Conservation (phyloP, 2,329 filamentous ascomycete species). For the Basipetospora chlamydospora region DNA sequence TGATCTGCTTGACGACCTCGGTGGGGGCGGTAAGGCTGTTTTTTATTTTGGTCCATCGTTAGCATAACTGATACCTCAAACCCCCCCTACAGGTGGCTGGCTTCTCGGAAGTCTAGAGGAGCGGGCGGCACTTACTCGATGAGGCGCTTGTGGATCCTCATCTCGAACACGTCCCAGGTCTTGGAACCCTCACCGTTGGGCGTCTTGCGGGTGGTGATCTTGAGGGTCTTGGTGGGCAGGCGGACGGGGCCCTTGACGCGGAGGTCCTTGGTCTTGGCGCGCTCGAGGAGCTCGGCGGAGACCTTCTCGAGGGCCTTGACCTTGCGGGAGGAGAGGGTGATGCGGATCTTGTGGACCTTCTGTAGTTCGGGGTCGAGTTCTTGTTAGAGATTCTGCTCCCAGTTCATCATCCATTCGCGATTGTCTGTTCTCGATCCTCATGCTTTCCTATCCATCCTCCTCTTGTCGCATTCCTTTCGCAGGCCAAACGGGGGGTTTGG, state of each 20-base stretch:
- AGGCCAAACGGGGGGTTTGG: not conserved
- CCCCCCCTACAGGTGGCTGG: not conserved
- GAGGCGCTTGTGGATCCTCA: conserved; percentile 98
- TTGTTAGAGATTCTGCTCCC: too few relatives aligned
- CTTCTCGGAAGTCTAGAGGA: not conserved
- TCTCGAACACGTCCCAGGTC: conserved; percentile 98
- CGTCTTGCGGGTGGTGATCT: conserved; percentile 97
- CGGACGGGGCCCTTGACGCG: conserved; percentile 97
- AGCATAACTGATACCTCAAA: not conserved
- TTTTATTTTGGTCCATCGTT: not conserved
- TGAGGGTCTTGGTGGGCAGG: conserved; percentile 80
- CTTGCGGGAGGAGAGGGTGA: conserved; percentile 92
- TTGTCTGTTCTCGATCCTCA: too few relatives aligned
- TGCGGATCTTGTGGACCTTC: conserved; percentile 97
- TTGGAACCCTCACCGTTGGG: conserved; percentile 99
- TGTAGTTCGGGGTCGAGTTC: conserved; percentile 17
- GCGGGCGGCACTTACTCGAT: conserved; percentile 54
- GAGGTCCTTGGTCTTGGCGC: conserved; percentile 96
- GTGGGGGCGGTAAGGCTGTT: conserved; percentile 80
- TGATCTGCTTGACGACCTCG: conserved; percentile 94
- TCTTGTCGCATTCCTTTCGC: too few relatives aligned
- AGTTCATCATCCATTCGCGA: too few relatives aligned
- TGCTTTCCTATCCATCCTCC: too few relatives aligned
- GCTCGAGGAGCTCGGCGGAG: conserved; percentile 95
- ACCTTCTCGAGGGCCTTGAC: conserved; percentile 95